Percentiles rank a stretch among this genome's conserved stretches.
Conservation (phyloP, 805 yeast species). For the Suhomyces faveliae region DNA sequence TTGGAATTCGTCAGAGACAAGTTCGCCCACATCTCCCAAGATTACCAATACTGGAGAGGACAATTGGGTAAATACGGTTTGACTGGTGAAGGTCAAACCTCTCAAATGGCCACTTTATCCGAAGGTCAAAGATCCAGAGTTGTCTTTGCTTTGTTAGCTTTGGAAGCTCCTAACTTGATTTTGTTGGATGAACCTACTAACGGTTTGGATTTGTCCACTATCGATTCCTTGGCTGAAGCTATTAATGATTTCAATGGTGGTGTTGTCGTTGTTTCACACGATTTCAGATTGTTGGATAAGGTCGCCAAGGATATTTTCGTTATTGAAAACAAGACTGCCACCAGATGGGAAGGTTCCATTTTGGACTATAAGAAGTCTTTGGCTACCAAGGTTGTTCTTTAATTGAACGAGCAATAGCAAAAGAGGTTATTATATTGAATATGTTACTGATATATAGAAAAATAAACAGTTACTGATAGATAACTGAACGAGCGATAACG, state of each 20-base stretch:
- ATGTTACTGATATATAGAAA: background rate
- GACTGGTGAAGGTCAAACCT: conserved; percentile 98
- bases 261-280: conserved; percentile 98
- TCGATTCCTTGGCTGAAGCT: conserved; percentile 96
- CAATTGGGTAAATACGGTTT: conserved; percentile 98
- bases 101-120: conserved; percentile 96
- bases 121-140: conserved; percentile 99
- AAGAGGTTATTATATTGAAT: background rate
- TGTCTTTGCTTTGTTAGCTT: conserved; percentile 92
- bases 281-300: conserved; percentile 95
- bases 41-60: conserved; percentile 97
- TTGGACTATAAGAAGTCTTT: conserved; percentile 89
- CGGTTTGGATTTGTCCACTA: conserved; percentile 97
- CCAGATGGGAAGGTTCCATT: conserved; percentile 93
- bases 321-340: conserved; percentile 92
- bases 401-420: conserved; percentile 8
- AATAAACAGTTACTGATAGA: too few species aligned
- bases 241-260: conserved; percentile 95
- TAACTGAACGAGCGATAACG: too few species aligned
- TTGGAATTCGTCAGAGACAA: conserved; percentile 96
- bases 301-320: conserved; percentile 97
- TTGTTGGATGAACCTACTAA: conserved; percentile 99
- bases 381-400: conserved; percentile 83
- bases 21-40: conserved; percentile 87
- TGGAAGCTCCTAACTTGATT: conserved; percentile 92